A percentile compares a stretch with the other conserved stretches of the same genome.
Conservation (phyloP, 139 green algal species). For the Chlorella sp. region DNA sequence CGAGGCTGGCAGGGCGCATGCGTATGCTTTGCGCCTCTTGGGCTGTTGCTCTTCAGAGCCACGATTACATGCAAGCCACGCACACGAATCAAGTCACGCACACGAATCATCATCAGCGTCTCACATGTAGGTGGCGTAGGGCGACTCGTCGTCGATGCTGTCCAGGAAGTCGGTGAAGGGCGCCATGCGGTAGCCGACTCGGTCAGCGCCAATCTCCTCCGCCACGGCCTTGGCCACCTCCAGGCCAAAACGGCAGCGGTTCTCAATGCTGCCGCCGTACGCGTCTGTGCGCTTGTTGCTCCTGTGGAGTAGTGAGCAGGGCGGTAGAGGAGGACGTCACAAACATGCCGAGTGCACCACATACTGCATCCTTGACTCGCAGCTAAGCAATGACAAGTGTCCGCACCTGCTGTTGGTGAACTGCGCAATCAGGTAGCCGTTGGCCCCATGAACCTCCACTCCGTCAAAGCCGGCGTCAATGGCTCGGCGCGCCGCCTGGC, state of each 20-base stretch:
- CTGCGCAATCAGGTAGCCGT: slow-evolving; percentile 68
- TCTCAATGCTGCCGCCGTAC: slow-evolving; percentile 60
- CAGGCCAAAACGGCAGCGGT: slow-evolving; percentile 45
- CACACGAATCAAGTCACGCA: too few relatives aligned
- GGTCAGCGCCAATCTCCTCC: slow-evolving; percentile 43
- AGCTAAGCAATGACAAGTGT: too few relatives aligned
- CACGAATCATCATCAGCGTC: too few relatives aligned
- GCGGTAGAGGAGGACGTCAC: too few relatives aligned
- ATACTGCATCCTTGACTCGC: too few relatives aligned
- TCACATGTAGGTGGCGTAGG: slow-evolving; percentile 26
- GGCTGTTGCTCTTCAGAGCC: too few relatives aligned
- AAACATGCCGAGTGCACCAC: too few relatives aligned
- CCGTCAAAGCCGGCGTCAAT: slow-evolving; percentile 62
- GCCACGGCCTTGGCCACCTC: slow-evolving; percentile 46
- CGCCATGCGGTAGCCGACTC: slow-evolving; percentile 63
- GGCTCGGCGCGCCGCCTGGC: slow-evolving; percentile 36
- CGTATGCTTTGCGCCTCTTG: too few relatives aligned
- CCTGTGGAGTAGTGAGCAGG: too few relatives aligned
- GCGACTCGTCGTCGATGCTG: slow-evolving; percentile 24
- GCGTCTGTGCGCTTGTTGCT: slow-evolving; percentile 58
- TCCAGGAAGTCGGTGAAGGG: slow-evolving; percentile 55
- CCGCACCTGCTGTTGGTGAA: slow-evolving; percentile 59
- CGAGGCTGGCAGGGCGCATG: too few relatives aligned
- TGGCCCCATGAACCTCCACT: slow-evolving; percentile 71
- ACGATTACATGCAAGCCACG: too few relatives aligned